phyloP scores from a whole-genome alignment of 768 basidiomycete species.

The Psilocybe cyanescens region DNA sequence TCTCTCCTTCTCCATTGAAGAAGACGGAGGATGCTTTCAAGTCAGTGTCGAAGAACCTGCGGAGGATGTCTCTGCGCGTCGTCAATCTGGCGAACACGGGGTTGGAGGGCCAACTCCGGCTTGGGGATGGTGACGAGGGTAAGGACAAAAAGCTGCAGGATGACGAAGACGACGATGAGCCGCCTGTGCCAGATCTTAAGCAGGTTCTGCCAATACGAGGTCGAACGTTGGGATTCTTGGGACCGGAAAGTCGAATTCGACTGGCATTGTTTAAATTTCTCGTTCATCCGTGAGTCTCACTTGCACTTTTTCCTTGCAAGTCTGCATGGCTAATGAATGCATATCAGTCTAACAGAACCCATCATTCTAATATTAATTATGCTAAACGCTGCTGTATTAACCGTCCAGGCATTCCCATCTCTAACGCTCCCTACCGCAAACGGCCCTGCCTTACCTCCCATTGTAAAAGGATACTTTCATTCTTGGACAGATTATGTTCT shows the following conservation, averaged over 20 bases:
- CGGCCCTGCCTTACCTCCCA: conserved; percentile 42
- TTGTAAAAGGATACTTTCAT: conserved; percentile 76
- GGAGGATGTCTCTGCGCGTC: conserved; percentile 76
- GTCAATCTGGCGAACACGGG: conserved; percentile 74
- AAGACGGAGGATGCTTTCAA: conserved; percentile 64
- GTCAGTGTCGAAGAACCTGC: conserved; percentile 57
- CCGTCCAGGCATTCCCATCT: conserved; percentile 74
- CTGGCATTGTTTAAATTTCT: conserved; percentile 69
- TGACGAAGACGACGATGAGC: conserved; percentile 39
- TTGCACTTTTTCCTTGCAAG: not conserved
- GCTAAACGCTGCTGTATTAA: conserved; percentile 78
- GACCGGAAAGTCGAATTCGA: conserved; percentile 68
- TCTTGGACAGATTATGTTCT: conserved; percentile 88
- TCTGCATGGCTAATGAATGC: not conserved
- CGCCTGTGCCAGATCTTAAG: conserved; percentile 44
- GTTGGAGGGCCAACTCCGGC: conserved; percentile 59
- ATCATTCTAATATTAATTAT: conserved; percentile 83
- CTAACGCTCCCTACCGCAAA: conserved; percentile 54
- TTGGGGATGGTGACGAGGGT: conserved; percentile 52
- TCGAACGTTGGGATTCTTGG: conserved; percentile 76
- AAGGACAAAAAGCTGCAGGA: conserved; percentile 32
- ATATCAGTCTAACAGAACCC: conserved; percentile 70
- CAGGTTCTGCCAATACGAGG: conserved; percentile 67
- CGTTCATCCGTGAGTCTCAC: conserved; percentile 63
- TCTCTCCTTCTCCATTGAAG: conserved; percentile 60